Base-by-base conservation (phyloP, 1,284 basidiomycete genomes). In the Entoloma clypeatum region DNA sequence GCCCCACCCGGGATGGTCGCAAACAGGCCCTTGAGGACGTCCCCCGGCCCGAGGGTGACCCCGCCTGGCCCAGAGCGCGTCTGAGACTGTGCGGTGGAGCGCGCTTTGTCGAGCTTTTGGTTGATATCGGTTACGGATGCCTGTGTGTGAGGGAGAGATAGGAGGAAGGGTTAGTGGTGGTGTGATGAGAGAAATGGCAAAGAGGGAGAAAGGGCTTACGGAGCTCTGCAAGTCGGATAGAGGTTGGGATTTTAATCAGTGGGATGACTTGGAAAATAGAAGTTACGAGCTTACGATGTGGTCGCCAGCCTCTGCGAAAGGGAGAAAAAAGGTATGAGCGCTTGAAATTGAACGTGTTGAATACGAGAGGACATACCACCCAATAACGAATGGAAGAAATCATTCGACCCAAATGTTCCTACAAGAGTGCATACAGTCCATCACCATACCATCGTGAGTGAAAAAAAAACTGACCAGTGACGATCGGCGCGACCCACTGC, bases 41-140 rank as follows among this genome's bases (percentile, higher is more conserved):
- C 68, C 0, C 60, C 56, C 3, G 73, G 65, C 36, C 62, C 58
- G 24, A 52, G 31, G 1, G 59, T 47, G 16, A 48, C 47, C 11
- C 67, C 64, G 7, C 62, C 64, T 3, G 62, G 58, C 0, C 70
- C 68, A 8, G 64, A 60, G 4, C 70, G 63, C 1, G 64, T 50
- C 34, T 54, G 59, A 5, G 58, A 45, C 17, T 57, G 45, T 8
- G 76, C 72, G 48, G 66, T 71, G 7, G 74, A 68, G 25, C 79
- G 79, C 2, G 89, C 86, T 33, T 76, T 77, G 45, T 81, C 75
- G 50, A 96, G 72, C 45, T 86, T 79, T 51, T 84, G 81, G 67
- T 86, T 89, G 29, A 97, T 74, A 58, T 96, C 92, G 0, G 85
- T 79, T 1, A 97, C 90, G 22, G 91, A 93, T 1, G 92, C 87